These are phyloP conservation scores for Breviolum minutum DNA, from an alignment of 73 alveolate genomes.

Conservation along the genomic window DNA sequence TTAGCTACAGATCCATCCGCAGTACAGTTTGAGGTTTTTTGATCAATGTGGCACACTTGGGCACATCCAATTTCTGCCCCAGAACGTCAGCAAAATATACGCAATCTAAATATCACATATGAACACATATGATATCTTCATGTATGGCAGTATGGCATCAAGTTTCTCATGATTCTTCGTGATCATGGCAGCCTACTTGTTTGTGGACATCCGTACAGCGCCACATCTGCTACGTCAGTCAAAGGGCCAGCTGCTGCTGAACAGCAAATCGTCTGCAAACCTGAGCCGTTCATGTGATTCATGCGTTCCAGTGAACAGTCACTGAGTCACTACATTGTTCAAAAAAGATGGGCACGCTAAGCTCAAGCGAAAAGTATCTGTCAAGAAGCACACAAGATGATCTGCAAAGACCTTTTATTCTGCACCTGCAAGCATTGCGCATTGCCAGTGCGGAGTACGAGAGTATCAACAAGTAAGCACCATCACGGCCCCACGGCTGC, in stretches of 20 bases:
- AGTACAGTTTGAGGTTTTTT: background rate
- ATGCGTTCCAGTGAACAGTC: background rate
- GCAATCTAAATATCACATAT: background rate
- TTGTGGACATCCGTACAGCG: background rate
- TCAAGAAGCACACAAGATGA: background rate
- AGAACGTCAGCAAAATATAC: background rate
- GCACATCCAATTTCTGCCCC: background rate
- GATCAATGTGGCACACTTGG: background rate
- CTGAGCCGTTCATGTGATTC: background rate
- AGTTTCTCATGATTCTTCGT: no score
- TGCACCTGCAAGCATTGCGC: conserved; percentile 6
- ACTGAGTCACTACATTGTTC: background rate
- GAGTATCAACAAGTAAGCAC: background rate
- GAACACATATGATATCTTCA: no score
- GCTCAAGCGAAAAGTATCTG: background rate
- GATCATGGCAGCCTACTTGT: background rate
- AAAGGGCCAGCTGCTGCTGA: conserved; percentile 40
- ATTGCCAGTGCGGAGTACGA: background rate
- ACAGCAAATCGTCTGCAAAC: conserved; percentile 26
- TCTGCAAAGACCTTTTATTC: background rate
- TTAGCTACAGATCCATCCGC: background rate
- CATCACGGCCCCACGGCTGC: background rate
- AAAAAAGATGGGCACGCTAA: background rate
- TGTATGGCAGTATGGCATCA: no score
- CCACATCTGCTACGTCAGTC: background rate